Base-by-base conservation (phyloP, 805 yeast genomes). In the Barnettozyma wickerhamii region DNA sequence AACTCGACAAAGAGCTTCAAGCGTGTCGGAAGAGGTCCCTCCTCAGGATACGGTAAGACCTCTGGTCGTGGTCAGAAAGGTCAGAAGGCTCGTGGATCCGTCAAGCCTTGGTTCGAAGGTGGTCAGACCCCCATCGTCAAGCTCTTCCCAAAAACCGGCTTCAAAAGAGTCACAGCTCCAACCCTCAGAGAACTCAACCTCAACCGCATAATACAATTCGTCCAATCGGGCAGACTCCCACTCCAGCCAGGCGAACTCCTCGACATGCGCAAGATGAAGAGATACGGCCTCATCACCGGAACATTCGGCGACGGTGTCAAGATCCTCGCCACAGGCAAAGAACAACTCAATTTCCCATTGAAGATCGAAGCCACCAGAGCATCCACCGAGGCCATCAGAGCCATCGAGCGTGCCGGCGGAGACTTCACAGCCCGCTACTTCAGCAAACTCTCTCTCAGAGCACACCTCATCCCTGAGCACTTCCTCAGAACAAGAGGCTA, bases 61-160 rank as follows among this genome's bases (percentile, higher is more conserved):
- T 79, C 97, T 6, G 95, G 96, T 36, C 76, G 98, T 63, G 99
- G 99, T 72, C 95, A 87, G 58, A 93, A 93, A 68, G 99, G 99
- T 78, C 98, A 91, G 63, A 91, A 91, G 68, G 96, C 98, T 10
- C 79, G 98, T 66, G 85, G 91, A 29, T 77, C 81, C 31, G 91
- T 91, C 23, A 91, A 89, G 42, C 77, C 84, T 44, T 87, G 95
- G 91, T 88, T 91, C 60, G 99, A 93, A 71, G 99, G 99, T 78
- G 98, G 99, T 61, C 99, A 93, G 62, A 93, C 98, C 2, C 98
- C 97, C 19, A 83, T 58, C 79, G 79, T 63, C 76, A 84, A 63
- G 68, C 84, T 51, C 80, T 87, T 64, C 95, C 97, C 51, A 37
- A 91, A 91, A 60, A 70, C 82, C 45, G 98, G 98, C 7, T 89